Conservation (phyloP, 352 stramenopile genomes). For the Globisporangium spiculum region DNA sequence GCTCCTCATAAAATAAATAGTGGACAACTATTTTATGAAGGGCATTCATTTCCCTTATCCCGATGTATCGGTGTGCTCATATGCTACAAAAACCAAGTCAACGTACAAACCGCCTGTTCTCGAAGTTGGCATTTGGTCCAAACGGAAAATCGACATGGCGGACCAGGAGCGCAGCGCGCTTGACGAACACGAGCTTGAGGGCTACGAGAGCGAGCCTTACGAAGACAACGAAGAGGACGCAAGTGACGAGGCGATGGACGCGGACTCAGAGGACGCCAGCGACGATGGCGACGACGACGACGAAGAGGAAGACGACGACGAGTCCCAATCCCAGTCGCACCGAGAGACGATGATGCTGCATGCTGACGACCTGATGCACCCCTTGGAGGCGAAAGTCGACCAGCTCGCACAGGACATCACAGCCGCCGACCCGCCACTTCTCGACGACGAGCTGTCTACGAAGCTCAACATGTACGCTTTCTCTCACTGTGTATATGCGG, state of each 20-base stretch:
- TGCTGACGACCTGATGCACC: conserved; percentile 47
- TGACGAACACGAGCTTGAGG: background rate
- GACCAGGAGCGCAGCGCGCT: background rate
- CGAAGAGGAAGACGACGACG: conserved; percentile 8
- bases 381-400: conserved; percentile 55
- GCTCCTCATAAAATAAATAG: too few species aligned
- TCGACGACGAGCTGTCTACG: conserved; percentile 57
- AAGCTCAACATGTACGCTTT: conserved; percentile 74
- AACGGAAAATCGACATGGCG: background rate
- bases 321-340: conserved; percentile 21
- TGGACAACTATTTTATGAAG: too few species aligned
- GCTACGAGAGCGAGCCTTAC: background rate
- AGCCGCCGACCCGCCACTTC: conserved; percentile 33
- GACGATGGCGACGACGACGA: conserved; percentile 17
- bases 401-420: conserved; percentile 71
- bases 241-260: background rate
- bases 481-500: background rate
- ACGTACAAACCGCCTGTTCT: background rate
- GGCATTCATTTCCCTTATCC: too few species aligned
- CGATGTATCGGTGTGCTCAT: too few species aligned
- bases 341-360: conserved; percentile 25
- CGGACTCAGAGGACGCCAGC: background rate
- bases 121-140: background rate
- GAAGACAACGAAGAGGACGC: conserved; percentile 2
- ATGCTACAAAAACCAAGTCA: too few species aligned